Base-by-base conservation (phyloP, 495 filamentous ascomycete genomes). In the Aspergillus homomorphus region DNA sequence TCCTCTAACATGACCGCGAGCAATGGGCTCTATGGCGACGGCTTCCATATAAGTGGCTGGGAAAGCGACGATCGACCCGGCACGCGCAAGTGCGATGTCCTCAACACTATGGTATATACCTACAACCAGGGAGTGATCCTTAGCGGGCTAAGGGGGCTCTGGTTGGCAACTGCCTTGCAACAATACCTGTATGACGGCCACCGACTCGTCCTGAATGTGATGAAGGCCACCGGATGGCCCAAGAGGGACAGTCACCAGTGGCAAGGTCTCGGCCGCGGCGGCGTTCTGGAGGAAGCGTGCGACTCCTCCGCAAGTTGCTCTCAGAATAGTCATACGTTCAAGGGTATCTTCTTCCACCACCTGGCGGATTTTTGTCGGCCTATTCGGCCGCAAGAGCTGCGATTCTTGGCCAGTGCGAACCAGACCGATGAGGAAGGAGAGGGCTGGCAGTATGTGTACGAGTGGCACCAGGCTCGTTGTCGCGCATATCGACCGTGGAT, bases 111-210 rank as follows among this genome's bases (percentile, higher is more conserved):
- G 86, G 86, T 96, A 6, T 95, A 94, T 71, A 92, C 92, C 0
- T 98, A 98, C 75, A 98, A 98, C 73, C 93, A 98, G 71, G 93
- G 93, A 22, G 91, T 97, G 15, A 60, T 98, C n/a, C 84, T 98
- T 19, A 89, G 88, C 24, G 93, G 90, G 12, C 78, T 92, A 53
- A 84, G 89, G 26, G 89, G 89, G 0, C 82, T 98, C 1, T 96
- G 86, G 81, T 80, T 85, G 23, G 81, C 77, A 22, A 96, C 91
- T 0, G 86, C 85, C 15, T 77, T 82, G 0, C 63, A 74, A 12
- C 67, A 66, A 2, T 97, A 92, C 67, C 81, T 98, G 2, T 67
- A 76, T 7, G 93, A 96, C 57, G 94, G 91, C 3, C 90, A 98
- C 64, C 64, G 75, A 18, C 80, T 96, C 6, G 77, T 96, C 18